A percentile compares a stretch with the other conserved stretches of the same genome.
These are phyloP conservation scores for Chalciporus sphaerocephalus DNA, from an alignment of 768 basidiomycete genomes.

Conservation along the genomic window DNA sequence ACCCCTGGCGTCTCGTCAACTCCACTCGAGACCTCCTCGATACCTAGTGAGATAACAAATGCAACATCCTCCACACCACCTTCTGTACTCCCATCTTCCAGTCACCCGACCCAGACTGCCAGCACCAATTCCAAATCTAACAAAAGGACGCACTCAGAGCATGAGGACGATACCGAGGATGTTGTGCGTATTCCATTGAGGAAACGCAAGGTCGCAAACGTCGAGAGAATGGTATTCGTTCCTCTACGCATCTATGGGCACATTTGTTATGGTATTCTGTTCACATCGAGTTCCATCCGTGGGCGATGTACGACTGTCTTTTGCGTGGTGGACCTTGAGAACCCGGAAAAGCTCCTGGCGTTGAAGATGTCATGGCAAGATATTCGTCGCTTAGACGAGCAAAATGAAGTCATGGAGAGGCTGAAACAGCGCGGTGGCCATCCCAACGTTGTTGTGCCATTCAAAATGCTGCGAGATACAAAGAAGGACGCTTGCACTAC, in stretches of 20 bases:
- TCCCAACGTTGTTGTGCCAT: not conserved
- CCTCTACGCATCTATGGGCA: constrained; percentile 4
- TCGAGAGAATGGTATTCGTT: not conserved
- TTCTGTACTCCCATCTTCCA: too few species aligned
- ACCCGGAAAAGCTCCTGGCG: not conserved
- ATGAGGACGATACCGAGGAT: too few species aligned
- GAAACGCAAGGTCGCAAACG: not conserved
- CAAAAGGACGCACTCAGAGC: too few species aligned
- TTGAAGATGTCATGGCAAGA: constrained; percentile 13
- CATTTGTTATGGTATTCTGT: constrained; percentile 4
- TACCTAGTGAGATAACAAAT: too few species aligned
- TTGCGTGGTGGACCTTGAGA: not conserved
- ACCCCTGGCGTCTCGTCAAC: too few species aligned
- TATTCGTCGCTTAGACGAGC: not conserved
- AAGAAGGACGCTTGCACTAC: not conserved
- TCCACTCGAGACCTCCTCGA: too few species aligned
- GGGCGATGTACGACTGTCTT: constrained; percentile 11
- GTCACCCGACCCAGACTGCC: too few species aligned
- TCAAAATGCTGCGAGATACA: not conserved
- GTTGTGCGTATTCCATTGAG: not conserved
- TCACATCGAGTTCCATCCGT: constrained; percentile 10
- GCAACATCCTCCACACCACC: too few species aligned
- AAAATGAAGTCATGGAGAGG: not conserved
- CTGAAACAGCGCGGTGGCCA: not conserved
- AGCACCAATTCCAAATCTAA: too few species aligned